Conservation (phyloP, 164 flowering plant species). For the Tetracentron sinense region DNA sequence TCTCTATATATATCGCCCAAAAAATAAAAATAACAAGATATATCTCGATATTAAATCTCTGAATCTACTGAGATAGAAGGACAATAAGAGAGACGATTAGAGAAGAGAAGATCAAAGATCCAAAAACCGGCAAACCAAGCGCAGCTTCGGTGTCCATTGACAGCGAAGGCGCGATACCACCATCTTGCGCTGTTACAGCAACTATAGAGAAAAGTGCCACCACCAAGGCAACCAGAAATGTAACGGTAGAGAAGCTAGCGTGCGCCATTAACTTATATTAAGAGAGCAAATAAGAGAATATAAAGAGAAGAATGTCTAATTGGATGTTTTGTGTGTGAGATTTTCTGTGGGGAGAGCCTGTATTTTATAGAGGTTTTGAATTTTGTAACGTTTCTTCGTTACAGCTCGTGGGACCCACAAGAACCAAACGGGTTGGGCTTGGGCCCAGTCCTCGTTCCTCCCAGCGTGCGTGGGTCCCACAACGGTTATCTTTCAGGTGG, state of each 20-base stretch:
- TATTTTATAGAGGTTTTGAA: background rate
- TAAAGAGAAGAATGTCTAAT: background rate
- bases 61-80: background rate
- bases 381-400: background rate
- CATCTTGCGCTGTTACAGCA: constrained; percentile 6
- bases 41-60: background rate
- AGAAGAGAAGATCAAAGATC: constrained; percentile 9
- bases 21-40: background rate
- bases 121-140: constrained; percentile 13
- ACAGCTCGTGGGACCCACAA: constrained; percentile 5
- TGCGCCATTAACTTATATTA: constrained; percentile 10
- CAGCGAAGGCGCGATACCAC: constrained; percentile 14
- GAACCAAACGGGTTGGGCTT: background rate
- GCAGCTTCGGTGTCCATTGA: constrained; percentile 20
- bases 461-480: no score
- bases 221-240: background rate
- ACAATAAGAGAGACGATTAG: constrained; percentile 8
- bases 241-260: background rate
- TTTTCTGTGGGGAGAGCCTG: background rate
- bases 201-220: background rate
- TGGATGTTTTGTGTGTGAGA: background rate
- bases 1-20: background rate
- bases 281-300: background rate
- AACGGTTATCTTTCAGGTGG: background rate
- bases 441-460: no score